phyloP scores from a whole-genome alignment of 2,329 filamentous ascomycete species.

The Verticillium longisporum region DNA sequence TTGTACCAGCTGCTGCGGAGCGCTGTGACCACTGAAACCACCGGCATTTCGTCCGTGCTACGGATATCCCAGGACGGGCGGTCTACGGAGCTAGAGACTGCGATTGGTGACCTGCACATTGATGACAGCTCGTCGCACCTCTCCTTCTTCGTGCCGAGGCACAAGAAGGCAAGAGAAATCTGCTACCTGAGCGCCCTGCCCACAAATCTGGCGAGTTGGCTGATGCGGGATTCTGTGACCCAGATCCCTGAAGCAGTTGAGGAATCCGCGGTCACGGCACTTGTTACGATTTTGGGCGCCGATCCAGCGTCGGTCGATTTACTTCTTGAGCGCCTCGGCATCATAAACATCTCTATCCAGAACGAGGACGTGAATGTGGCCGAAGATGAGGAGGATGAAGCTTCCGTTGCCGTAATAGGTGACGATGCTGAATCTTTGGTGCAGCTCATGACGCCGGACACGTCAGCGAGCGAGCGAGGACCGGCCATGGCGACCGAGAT shows the following conservation, averaged over 20 bases:
- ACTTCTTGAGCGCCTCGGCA: neutral
- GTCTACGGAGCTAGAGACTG: conserved; percentile 9
- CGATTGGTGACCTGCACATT: conserved; percentile 20
- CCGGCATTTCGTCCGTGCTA: conserved; percentile 20
- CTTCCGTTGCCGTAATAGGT: neutral
- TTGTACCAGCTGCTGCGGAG: conserved; percentile 3
- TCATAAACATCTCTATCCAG: neutral
- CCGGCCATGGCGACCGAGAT: neutral
- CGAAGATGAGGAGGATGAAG: neutral
- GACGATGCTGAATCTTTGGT: neutral
- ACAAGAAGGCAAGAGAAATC: conserved; percentile 17
- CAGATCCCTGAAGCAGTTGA: neutral
- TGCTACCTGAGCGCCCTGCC: conserved; percentile 21
- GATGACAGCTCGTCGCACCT: conserved; percentile 14
- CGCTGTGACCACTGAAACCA: conserved; percentile 20
- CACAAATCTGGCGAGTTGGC: conserved; percentile 20
- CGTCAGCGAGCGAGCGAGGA: neutral
- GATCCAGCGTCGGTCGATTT: neutral
- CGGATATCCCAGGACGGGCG: conserved; percentile 19
- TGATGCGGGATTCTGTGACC: conserved; percentile 22
- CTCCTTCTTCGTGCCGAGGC: conserved; percentile 23
- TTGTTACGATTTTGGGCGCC: neutral
- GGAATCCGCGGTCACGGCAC: neutral
- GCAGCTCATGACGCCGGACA: neutral
- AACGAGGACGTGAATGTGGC: neutral